Base-by-base conservation (phyloP, 352 stramenopile species). In the Pythium dissotocum region DNA sequence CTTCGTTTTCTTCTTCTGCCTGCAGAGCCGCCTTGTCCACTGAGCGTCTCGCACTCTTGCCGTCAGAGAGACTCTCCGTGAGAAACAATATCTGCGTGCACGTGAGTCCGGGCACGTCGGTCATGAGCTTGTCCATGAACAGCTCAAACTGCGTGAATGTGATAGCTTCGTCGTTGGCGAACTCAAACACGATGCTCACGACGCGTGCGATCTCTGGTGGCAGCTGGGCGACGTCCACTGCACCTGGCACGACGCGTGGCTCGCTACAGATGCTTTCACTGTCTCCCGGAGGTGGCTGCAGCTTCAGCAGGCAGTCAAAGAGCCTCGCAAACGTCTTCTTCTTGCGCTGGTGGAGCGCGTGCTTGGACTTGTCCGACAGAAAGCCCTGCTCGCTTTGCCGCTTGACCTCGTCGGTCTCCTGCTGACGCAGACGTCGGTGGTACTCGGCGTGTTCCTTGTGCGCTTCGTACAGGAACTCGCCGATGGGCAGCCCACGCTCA, bases 71-170 rank as follows among this genome's bases (percentile, higher is more conserved):
- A 35, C 82, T 72, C 26, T 91, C 76, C 0, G 81, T 74, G 18
- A 93, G 64, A 65, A 90, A 89, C 18, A 93, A 71, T 14, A 93
- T 77, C 59, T 93, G 82, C 12, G 83, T 91, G 66, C 90, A 88
- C 18, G 84, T 91, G 16, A 92, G 58, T 1, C 79, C 82, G 5
- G 79, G 80, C 14, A 89, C 79, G 21, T 93, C 77, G 4, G 57
- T 58, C 56, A 92, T 78, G 21, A 92, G 75, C 24, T 77, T 79
- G n/a, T 92, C 84, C 77, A 94, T 88, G 62, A 77, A 82, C 8
- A 8, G 18, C 3, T 70, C 68, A 58, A 94, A 91, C 4, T 67
- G 70, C 21, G 62, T 52, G 8, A 68, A 70, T 21, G 77, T 71
- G 36, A 94, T 79, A 12, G 83, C 66, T 30, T 62, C 62, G 52